Evolutionary conservation across 192 early-diverging fungal genomes (phyloP).

Genomic region (Diversispora eburnea): DNA sequence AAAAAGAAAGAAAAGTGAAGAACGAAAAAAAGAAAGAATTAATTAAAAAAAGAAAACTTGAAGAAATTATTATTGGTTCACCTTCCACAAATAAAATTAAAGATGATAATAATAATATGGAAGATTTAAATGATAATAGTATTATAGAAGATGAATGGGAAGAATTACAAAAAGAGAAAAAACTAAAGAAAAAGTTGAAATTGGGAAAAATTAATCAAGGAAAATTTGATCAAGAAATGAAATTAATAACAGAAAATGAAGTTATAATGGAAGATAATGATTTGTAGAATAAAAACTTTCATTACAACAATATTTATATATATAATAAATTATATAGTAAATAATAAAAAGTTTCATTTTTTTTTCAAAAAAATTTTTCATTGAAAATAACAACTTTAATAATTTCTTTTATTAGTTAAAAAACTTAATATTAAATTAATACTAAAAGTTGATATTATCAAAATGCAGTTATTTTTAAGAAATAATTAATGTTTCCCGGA

Average conservation of each 20-base stretch:
- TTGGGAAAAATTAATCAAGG: constrained; percentile 45
- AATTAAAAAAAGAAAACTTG: constrained; percentile 40
- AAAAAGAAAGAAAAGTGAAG: constrained; percentile 65
- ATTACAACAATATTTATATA: no score
- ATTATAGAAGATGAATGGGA: constrained; percentile 58
- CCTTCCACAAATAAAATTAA: background rate
- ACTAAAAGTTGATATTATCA: no score
- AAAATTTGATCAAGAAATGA: constrained; percentile 47
- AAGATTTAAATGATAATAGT: constrained; percentile 18
- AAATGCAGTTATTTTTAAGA: no score
- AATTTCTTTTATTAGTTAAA: no score
- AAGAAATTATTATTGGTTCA: constrained; percentile 31
- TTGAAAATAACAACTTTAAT: no score
- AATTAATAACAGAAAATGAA: constrained; percentile 32
- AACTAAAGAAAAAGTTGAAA: constrained; percentile 57
- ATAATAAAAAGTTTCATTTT: no score
- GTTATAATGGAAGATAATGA: no score
- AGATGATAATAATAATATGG: constrained; percentile 24
- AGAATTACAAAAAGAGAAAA: constrained; percentile 56
- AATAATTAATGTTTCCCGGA: no score
- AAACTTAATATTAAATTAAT: no score
- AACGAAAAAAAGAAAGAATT: constrained; percentile 55
- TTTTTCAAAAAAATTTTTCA: no score
- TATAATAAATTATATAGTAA: no score
- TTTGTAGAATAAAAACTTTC: no score